These are phyloP conservation scores for Thelonectria olida DNA, from an alignment of 2,329 filamentous ascomycete species.

Conservation along the genomic window DNA sequence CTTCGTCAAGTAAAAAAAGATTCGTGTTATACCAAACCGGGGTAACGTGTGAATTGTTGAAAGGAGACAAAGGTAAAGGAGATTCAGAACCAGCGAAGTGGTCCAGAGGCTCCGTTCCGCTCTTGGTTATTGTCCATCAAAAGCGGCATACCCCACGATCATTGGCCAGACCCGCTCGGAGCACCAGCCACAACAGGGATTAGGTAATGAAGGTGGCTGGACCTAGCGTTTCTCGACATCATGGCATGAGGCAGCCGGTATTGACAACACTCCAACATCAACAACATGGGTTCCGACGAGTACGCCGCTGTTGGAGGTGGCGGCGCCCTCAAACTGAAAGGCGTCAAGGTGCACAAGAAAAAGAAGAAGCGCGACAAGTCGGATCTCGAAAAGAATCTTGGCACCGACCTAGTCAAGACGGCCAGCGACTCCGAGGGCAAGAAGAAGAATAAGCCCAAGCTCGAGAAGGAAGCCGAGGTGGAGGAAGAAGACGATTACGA, in stretches of 20 bases:
- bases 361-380: constrained; percentile 68
- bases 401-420: constrained; percentile 43
- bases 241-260: constrained; percentile 6
- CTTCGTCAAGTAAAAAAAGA: constrained; percentile 21
- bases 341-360: constrained; percentile 69
- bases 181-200: constrained; percentile 10
- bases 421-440: constrained; percentile 28
- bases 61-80: constrained; percentile 17
- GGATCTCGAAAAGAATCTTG: constrained; percentile 59
- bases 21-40: constrained; percentile 34
- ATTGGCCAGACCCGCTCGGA: constrained; percentile 1
- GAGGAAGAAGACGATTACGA: constrained; percentile 43
- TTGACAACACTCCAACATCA: constrained; percentile 7
- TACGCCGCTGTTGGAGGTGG: constrained; percentile 72
- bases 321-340: constrained; percentile 88
- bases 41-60: constrained; percentile 11
- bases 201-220: constrained; percentile 23
- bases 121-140: not conserved
- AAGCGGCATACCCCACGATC: constrained; percentile 1
- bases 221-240: constrained; percentile 4
- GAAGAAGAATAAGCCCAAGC: constrained; percentile 41
- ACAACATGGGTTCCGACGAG: constrained; percentile 75
- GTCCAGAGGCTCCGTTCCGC: constrained; percentile 8
- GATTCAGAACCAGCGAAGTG: constrained; percentile 7
- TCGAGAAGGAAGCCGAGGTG: constrained; percentile 41